phyloP scores from a whole-genome alignment of 805 yeast genomes.

The Suhomyces sp. region DNA sequence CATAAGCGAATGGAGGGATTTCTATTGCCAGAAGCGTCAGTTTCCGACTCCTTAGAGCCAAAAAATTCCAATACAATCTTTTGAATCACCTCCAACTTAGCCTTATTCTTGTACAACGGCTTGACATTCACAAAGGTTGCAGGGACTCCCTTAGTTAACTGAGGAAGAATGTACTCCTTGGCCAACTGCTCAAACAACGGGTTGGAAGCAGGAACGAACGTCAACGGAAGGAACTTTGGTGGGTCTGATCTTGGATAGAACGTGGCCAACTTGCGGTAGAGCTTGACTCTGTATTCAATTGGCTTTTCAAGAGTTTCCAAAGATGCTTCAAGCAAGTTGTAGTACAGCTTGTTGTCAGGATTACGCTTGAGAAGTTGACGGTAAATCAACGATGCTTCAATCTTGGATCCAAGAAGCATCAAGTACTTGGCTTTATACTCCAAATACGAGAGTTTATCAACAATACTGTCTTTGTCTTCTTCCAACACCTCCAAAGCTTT shows the following conservation, averaged over 20 bases:
- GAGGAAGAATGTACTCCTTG: constrained; percentile 52
- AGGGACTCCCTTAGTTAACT: constrained; percentile 80
- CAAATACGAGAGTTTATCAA: constrained; percentile 57
- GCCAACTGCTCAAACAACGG: constrained; percentile 48
- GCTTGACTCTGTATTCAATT: constrained; percentile 47
- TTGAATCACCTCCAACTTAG: constrained; percentile 44
- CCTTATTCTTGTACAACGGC: constrained; percentile 59
- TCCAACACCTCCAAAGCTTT: constrained; percentile 62
- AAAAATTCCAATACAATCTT: constrained; percentile 51
- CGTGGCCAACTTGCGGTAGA: constrained; percentile 62
- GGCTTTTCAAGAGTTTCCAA: constrained; percentile 46
- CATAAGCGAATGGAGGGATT: constrained; percentile 55
- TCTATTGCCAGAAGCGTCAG: constrained; percentile 21
- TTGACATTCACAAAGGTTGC: constrained; percentile 84
- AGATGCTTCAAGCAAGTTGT: constrained; percentile 61
- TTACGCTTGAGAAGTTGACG: constrained; percentile 75
- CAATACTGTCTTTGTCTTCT: constrained; percentile 45
- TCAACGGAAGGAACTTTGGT: constrained; percentile 72
- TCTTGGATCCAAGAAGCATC: constrained; percentile 50
- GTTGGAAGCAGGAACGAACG: constrained; percentile 56
- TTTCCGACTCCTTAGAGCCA: constrained; percentile 9
- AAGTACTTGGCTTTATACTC: constrained; percentile 69
- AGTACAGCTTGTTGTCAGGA: constrained; percentile 74
- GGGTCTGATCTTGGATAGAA: constrained; percentile 86
- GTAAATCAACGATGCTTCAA: constrained; percentile 67